Evolutionary conservation across 495 filamentous ascomycete species (phyloP).

Genomic region (Aspergillus saccharolyticus): DNA sequence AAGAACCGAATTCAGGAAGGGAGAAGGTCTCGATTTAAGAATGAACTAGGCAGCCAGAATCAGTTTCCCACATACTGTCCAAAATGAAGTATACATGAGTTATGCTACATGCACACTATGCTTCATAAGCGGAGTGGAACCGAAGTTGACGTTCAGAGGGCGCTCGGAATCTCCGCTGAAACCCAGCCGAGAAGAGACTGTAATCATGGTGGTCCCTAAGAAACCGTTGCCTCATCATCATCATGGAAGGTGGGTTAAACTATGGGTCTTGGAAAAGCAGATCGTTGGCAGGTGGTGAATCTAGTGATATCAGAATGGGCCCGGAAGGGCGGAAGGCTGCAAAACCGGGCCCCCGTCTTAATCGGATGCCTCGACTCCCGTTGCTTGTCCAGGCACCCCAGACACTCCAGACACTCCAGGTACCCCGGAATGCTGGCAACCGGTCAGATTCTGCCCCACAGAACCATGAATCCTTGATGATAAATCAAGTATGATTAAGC

Average conservation of each 20-base stretch:
- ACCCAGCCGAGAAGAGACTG: background rate
- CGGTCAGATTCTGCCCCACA: background rate
- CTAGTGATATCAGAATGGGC: background rate
- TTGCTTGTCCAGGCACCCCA: background rate
- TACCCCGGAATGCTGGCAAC: background rate
- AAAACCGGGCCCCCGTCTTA: background rate
- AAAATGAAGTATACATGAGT: background rate
- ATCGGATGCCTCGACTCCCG: background rate
- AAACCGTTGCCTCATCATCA: background rate
- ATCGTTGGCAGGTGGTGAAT: background rate
- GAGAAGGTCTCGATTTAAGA: background rate
- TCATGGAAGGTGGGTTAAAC: background rate
- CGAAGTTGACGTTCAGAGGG: background rate
- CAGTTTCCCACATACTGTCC: background rate
- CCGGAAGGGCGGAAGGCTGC: background rate
- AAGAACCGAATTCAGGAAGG: background rate
- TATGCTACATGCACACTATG: background rate
- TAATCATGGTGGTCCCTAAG: background rate
- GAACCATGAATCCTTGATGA: no score
- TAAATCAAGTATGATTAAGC: no score
- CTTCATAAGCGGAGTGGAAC: background rate
- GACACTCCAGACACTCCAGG: background rate
- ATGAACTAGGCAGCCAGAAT: background rate
- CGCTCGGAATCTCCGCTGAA: background rate
- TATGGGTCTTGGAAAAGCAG: background rate